Conservation (phyloP, 208 protist genomes). For the Acanthamoeba healyi region DNA sequence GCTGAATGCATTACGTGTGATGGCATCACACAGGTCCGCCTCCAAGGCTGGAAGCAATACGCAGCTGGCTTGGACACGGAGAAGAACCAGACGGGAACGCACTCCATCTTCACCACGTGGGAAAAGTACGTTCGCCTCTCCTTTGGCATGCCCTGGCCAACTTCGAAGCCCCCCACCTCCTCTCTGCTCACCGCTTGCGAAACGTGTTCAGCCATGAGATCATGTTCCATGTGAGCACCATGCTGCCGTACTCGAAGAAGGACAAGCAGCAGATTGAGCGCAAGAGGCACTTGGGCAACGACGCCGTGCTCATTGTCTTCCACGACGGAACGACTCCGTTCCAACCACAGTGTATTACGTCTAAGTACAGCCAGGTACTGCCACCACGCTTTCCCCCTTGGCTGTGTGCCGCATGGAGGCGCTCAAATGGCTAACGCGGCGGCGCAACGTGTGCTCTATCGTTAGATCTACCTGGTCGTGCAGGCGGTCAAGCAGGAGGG, state of each 20-base stretch:
- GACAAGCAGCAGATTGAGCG: constrained; percentile 68
- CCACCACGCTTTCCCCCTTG: background rate
- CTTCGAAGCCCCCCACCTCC: background rate
- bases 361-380: constrained; percentile 56
- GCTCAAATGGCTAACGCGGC: too few species aligned
- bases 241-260: constrained; percentile 80
- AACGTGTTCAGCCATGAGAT: constrained; percentile 76
- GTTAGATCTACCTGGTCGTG: constrained; percentile 45
- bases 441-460: too few species aligned
- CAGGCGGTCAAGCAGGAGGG: constrained; percentile 49
- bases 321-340: constrained; percentile 54
- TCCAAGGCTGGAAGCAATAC: constrained; percentile 74
- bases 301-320: constrained; percentile 68
- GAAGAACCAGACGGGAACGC: constrained; percentile 75
- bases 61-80: constrained; percentile 77
- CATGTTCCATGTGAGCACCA: constrained; percentile 83
- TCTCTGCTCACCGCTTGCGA: background rate
- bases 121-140: background rate
- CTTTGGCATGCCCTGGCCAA: background rate
- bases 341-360: constrained; percentile 62
- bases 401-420: too few species aligned
- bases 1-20: constrained; percentile 50
- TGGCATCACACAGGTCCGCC: constrained; percentile 39
- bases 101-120: constrained; percentile 78
- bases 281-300: constrained; percentile 65